These are phyloP conservation scores for Articulospora tetracladia DNA, from an alignment of 495 filamentous ascomycete species.

Conservation along the genomic window DNA sequence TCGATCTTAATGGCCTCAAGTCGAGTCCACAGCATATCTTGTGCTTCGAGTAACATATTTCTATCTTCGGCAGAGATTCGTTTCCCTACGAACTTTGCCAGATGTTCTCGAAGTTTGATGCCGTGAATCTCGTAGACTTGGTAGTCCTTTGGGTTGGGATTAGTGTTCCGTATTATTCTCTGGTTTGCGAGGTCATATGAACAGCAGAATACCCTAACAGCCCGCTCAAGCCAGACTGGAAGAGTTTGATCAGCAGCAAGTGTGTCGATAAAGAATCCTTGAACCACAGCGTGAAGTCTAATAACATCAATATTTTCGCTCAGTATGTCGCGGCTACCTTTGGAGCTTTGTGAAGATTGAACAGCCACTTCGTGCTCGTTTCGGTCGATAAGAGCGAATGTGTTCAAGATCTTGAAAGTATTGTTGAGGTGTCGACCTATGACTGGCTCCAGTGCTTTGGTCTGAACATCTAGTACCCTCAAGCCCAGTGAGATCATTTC, in stretches of 20 bases:
- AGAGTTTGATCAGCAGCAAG: conserved; percentile 54
- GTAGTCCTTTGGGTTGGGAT: conserved; percentile 65
- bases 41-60: conserved; percentile 33
- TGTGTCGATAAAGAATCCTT: conserved; percentile 71
- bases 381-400: conserved; percentile 67
- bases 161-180: conserved; percentile 47
- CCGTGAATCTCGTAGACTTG: conserved; percentile 68
- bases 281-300: conserved; percentile 73
- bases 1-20: conserved; percentile 51
- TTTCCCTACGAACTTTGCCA: conserved; percentile 24
- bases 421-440: conserved; percentile 50
- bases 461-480: conserved; percentile 51
- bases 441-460: conserved; percentile 52
- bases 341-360: conserved; percentile 38
- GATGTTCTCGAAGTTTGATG: conserved; percentile 47
- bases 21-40: conserved; percentile 41
- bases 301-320: conserved; percentile 64
- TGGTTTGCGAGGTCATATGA: conserved; percentile 59
- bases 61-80: conserved; percentile 36
- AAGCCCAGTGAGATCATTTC: conserved; percentile 66
- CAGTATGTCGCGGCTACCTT: conserved; percentile 47
- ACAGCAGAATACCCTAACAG: conserved; percentile 54
- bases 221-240: conserved; percentile 61
- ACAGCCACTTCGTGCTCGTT: conserved; percentile 48
- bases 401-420: conserved; percentile 63